Conservation (phyloP, 75 land plant species). For the Pinus taeda region DNA sequence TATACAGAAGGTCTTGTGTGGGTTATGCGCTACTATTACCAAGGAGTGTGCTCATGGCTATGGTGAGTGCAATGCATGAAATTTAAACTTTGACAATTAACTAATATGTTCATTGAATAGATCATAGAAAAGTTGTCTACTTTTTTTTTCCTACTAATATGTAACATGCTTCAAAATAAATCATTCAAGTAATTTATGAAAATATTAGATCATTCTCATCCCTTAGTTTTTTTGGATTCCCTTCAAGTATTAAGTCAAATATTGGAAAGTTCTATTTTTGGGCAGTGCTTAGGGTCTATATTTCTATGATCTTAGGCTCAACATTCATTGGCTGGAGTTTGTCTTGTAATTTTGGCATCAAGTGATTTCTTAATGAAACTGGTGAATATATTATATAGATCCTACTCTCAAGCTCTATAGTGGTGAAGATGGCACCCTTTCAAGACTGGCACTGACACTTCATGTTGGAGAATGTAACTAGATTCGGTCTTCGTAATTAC, state of each 20-base stretch:
- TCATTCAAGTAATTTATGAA: neutral
- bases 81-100: neutral
- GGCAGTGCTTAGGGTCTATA: neutral
- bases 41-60: conserved; percentile 93
- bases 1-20: conserved; percentile 96
- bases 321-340: no score
- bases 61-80: conserved; percentile 50
- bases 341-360: neutral
- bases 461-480: no score
- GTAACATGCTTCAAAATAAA: neutral
- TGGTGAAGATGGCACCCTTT: neutral
- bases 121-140: neutral
- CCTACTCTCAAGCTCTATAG: neutral
- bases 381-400: neutral
- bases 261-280: neutral
- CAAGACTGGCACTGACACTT: neutral
- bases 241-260: neutral
- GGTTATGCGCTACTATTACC: conserved; percentile 86
- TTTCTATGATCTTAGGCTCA: neutral
- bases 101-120: neutral
- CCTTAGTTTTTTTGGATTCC: neutral
- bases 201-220: neutral
- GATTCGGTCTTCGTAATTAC: no score
- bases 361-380: no score
- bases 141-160: neutral